phyloP scores from a whole-genome alignment of 352 stramenopile species.

The Phytophthora pinifolia region DNA sequence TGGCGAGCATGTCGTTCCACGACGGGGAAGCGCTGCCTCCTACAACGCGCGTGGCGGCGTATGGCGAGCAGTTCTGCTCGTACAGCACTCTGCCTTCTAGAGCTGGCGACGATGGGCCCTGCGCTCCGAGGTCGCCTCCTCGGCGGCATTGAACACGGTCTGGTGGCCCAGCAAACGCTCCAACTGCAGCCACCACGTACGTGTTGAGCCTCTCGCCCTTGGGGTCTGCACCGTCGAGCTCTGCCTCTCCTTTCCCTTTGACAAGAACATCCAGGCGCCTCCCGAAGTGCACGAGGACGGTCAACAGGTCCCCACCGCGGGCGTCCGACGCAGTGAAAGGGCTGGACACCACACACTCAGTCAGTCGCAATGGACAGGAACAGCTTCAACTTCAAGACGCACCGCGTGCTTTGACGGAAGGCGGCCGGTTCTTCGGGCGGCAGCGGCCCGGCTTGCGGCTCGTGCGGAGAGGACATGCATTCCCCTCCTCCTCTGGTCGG shows the following conservation, averaged over 20 bases:
- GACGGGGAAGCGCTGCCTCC: conserved; percentile 32
- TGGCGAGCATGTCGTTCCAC: conserved; percentile 74
- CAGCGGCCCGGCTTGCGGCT: conserved; percentile 16
- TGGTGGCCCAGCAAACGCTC: conserved; percentile 17
- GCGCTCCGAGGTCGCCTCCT: conserved; percentile 10
- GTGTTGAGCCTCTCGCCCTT: conserved; percentile 16
- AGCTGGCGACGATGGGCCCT: neutral
- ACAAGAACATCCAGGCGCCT: conserved; percentile 35
- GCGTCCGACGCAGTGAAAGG: conserved; percentile 54
- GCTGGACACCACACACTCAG: conserved; percentile 12
- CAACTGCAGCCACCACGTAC: conserved; percentile 43
- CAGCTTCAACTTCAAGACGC: conserved; percentile 5
- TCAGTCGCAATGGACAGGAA: conserved; percentile 1
- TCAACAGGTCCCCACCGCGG: conserved; percentile 41
- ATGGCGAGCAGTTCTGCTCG: conserved; percentile 54
- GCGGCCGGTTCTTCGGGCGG: conserved; percentile 15
- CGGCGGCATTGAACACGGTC: conserved; percentile 6
- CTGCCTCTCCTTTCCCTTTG: neutral
- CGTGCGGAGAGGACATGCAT: conserved; percentile 47
- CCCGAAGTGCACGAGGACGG: conserved; percentile 57
- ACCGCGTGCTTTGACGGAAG: conserved; percentile 19
- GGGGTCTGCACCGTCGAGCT: neutral
- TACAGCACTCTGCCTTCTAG: conserved; percentile 34
- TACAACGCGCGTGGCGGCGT: conserved; percentile 61
- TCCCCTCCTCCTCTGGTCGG: conserved; percentile 13